These are phyloP conservation scores for Sorghum bicolor DNA, from an alignment of 176 grass and related monocot genomes.

Conservation along the genomic window DNA sequence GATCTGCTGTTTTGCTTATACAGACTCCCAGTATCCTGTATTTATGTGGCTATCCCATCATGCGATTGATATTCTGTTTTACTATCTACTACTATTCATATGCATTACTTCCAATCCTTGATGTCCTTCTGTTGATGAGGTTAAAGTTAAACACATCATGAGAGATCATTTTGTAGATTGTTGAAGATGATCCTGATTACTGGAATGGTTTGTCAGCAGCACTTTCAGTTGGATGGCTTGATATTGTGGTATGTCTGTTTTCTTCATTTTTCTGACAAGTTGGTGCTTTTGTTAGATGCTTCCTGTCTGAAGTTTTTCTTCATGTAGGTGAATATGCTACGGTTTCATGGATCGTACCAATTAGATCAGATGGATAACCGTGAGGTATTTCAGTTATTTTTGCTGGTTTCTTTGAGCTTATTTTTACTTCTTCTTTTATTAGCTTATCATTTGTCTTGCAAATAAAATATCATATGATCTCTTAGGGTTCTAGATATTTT, in stretches of 20 bases:
- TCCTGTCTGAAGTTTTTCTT: conserved; percentile 35
- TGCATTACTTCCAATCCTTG: conserved; percentile 26
- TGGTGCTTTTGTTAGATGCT: conserved; percentile 20
- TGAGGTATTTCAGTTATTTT: conserved; percentile 57
- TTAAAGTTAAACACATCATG: conserved; percentile 28
- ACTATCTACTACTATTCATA: conserved; percentile 24
- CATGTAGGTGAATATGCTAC: conserved; percentile 86
- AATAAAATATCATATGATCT: conserved; percentile 12
- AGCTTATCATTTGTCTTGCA: not conserved
- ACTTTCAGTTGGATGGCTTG: conserved; percentile 95
- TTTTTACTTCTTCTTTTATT: conserved; percentile 15
- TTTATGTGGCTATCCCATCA: not conserved
- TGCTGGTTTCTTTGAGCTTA: conserved; percentile 21
- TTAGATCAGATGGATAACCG: conserved; percentile 89
- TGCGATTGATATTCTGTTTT: conserved; percentile 5
- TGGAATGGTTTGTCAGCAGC: conserved; percentile 84
- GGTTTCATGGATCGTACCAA: conserved; percentile 93
- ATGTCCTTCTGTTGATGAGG: conserved; percentile 4
- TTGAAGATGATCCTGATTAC: conserved; percentile 90
- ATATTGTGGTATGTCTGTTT: conserved; percentile 71
- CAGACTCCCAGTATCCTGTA: not conserved
- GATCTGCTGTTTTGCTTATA: not conserved
- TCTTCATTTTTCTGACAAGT: conserved; percentile 16
- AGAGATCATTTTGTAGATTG: conserved; percentile 45
- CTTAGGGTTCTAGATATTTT: not conserved